These are phyloP conservation scores for Eragrostis nindensis DNA, from an alignment of 176 grass and related monocot species.

Conservation along the genomic window DNA sequence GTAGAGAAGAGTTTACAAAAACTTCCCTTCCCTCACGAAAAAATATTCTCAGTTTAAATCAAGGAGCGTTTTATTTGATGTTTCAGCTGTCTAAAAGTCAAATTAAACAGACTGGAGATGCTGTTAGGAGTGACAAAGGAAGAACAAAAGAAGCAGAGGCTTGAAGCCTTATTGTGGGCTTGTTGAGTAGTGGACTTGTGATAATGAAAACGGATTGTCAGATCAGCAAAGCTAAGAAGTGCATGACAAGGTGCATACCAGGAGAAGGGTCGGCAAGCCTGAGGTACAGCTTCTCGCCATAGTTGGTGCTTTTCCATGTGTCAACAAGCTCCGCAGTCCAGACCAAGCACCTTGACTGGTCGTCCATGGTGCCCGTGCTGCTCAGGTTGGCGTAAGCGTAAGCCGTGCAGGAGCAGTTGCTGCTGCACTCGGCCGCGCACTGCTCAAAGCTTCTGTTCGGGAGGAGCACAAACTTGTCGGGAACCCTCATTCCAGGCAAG, in stretches of 20 bases:
- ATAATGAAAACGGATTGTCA: neutral
- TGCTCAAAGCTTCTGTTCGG: conserved; percentile 41
- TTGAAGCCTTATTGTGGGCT: neutral
- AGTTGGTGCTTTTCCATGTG: conserved; percentile 23
- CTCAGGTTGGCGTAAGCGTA: conserved; percentile 42
- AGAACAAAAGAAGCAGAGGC: neutral
- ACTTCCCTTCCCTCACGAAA: neutral
- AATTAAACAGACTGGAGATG: neutral
- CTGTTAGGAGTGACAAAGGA: neutral
- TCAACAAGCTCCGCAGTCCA: conserved; percentile 52
- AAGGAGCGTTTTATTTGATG: neutral
- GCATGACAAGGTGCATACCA: conserved; percentile 29
- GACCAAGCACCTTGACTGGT: conserved; percentile 52
- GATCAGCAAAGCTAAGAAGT: neutral
- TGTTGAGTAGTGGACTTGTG: neutral
- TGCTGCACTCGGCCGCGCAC: conserved; percentile 42
- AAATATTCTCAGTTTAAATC: too few relatives aligned
- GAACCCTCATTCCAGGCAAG: conserved; percentile 44
- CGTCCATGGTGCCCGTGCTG: neutral
- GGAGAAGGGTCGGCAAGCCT: conserved; percentile 24
- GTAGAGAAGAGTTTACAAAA: neutral
- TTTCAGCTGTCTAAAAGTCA: neutral
- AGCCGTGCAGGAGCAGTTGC: conserved; percentile 56
- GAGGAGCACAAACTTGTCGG: conserved; percentile 34
- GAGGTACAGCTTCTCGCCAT: conserved; percentile 49